Percentiles rank a stretch among this genome's conserved stretches.
Evolutionary conservation across 202 grass and related monocot genomes (phyloP).

Genomic region (Brachypodium distachyon): DNA sequence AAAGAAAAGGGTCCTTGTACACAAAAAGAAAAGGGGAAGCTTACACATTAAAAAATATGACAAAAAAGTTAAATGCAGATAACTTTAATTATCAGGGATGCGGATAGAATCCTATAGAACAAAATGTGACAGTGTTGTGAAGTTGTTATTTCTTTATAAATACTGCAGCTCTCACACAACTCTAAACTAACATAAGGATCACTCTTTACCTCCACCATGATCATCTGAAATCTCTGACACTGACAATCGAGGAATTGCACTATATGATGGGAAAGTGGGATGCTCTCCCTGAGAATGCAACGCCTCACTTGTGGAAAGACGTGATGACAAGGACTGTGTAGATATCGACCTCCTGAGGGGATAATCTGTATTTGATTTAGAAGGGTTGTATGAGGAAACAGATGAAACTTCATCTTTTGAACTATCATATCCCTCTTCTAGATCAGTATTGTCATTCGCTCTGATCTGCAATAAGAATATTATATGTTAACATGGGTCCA

Average conservation of each 20-base stretch:
- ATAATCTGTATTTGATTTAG: conserved; percentile 55
- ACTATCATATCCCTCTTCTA: conserved; percentile 94
- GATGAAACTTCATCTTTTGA: conserved; percentile 97
- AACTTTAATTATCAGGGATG: not conserved
- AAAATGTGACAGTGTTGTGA: not conserved
- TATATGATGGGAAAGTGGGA: conserved; percentile 50
- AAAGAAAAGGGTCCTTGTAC: not conserved
- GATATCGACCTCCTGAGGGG: conserved; percentile 61
- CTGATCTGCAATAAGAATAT: conserved; percentile 38
- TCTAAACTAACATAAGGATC: not conserved
- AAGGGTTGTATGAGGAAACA: conserved; percentile 85
- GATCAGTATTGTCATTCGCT: conserved; percentile 76
- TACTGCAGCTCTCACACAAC: not conserved
- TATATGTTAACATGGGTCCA: not conserved
- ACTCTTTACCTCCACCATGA: conserved; percentile 56
- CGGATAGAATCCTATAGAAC: not conserved
- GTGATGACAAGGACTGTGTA: conserved; percentile 63
- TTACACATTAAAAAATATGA: not conserved
- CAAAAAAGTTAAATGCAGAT: not conserved
- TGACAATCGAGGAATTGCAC: conserved; percentile 58
- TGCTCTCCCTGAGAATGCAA: conserved; percentile 45
- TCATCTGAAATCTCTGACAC: conserved; percentile 85
- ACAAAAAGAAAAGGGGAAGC: not conserved
- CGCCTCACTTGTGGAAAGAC: conserved; percentile 54
- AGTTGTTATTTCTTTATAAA: not conserved